Evolutionary conservation across 208 protist genomes (phyloP).

Genomic region (Crithidia brevicula): DNA sequence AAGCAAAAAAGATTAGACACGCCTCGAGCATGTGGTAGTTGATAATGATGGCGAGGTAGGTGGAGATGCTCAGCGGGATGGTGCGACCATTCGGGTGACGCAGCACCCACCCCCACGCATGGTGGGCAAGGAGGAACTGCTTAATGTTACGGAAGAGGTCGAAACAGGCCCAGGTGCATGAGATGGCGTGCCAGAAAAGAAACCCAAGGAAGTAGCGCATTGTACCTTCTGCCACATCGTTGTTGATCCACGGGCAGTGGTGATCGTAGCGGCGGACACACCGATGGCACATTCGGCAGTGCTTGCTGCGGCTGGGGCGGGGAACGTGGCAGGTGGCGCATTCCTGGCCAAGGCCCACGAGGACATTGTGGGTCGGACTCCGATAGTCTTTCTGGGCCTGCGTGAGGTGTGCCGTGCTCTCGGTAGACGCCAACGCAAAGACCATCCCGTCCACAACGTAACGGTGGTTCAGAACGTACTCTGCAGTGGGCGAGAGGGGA

Average conservation of each 20-base stretch:
- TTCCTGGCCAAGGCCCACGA: constrained; percentile 37
- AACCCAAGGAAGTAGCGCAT: constrained; percentile 93
- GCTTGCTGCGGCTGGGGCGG: constrained; percentile 94
- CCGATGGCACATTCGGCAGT: constrained; percentile 90
- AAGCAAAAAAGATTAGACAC: constrained; percentile 80
- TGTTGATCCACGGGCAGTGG: constrained; percentile 98
- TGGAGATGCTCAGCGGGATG: constrained; percentile 41
- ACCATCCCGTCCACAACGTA: constrained; percentile 86
- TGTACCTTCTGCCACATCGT: constrained; percentile 95
- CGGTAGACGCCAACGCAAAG: constrained; percentile 40
- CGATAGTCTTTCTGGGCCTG: constrained; percentile 16
- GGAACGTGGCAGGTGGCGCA: constrained; percentile 77
- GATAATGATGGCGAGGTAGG: constrained; percentile 74
- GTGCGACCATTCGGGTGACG: constrained; percentile 24
- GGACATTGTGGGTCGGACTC: not conserved
- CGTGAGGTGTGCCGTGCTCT: constrained; percentile 12
- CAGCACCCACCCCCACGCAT: constrained; percentile 73
- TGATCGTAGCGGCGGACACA: constrained; percentile 97
- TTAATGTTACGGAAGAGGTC: constrained; percentile 65
- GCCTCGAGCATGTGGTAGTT: constrained; percentile 60
- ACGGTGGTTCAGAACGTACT: constrained; percentile 64
- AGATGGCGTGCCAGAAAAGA: constrained; percentile 81
- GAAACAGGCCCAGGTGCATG: constrained; percentile 80
- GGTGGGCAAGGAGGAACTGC: constrained; percentile 53
- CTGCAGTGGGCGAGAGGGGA: constrained; percentile 47